Conservation (phyloP, 1,284 basidiomycete species). For the Tilletia walkeri region DNA sequence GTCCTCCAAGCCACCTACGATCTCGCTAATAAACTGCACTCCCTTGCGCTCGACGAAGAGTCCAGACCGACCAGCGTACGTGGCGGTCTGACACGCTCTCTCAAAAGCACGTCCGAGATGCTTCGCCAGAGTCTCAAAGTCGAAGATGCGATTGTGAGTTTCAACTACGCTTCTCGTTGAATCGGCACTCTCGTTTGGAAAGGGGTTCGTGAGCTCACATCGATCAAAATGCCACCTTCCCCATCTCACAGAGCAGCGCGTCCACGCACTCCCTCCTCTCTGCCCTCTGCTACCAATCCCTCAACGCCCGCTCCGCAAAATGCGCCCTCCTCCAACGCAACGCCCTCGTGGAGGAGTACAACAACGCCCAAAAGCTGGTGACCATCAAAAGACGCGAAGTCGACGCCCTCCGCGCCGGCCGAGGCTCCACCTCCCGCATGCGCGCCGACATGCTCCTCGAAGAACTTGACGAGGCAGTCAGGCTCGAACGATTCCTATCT, state of each 20-base stretch:
- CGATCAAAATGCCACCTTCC: background rate
- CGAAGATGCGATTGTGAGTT: conserved; percentile 10
- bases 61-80: background rate
- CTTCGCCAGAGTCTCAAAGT: conserved; percentile 16
- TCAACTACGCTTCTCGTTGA: background rate
- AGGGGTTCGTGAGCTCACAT: background rate
- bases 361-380: conserved; percentile 38
- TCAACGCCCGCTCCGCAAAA: conserved; percentile 46
- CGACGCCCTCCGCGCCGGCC: conserved; percentile 32
- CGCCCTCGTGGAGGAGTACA: conserved; percentile 48
- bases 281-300: conserved; percentile 37
- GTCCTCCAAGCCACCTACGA: conserved; percentile 21
- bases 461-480: conserved; percentile 35
- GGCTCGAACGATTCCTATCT: conserved; percentile 26
- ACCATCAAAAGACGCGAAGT: conserved; percentile 41
- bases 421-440: conserved; percentile 28
- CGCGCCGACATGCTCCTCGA: conserved; percentile 43
- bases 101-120: conserved; percentile 11
- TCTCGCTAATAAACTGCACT: conserved; percentile 20
- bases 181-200: background rate
- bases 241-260: conserved; percentile 4
- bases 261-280: conserved; percentile 10
- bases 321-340: conserved; percentile 46
- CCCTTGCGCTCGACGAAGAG: conserved; percentile 23
- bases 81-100: background rate